These are phyloP conservation scores for Anaeromyces robustus DNA, from an alignment of 192 early-diverging fungal genomes.

Conservation along the genomic window DNA sequence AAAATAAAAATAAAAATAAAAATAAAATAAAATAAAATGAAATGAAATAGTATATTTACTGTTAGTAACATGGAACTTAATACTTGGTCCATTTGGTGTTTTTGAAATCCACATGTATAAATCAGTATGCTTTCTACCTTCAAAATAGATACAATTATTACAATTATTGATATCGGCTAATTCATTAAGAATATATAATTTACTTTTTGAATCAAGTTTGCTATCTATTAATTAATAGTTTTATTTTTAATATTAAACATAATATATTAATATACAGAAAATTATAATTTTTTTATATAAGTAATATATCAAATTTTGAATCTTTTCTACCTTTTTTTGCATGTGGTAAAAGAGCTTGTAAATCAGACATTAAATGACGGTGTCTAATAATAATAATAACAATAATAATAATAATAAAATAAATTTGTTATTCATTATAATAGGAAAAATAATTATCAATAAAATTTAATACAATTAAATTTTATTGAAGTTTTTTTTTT, in stretches of 20 bases:
- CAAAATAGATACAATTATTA: constrained; percentile 96
- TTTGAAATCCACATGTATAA: constrained; percentile 91
- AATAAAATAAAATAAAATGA: neutral
- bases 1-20: neutral
- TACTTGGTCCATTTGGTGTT: constrained; percentile 86
- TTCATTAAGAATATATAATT: constrained; percentile 80
- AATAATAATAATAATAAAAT: too few species aligned
- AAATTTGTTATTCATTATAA: too few species aligned
- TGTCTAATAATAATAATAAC: too few species aligned
- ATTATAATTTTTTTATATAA: too few species aligned
- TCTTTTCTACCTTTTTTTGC: constrained; percentile 59
- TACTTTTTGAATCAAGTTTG: constrained; percentile 84
- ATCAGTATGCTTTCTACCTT: constrained; percentile 80
- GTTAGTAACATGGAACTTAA: constrained; percentile 90
- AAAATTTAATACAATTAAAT: too few species aligned
- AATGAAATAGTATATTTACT: constrained; percentile 22
- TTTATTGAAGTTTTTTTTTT: too few species aligned
- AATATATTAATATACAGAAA: too few species aligned
- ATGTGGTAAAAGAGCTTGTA: constrained; percentile 76
- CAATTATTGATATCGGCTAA: constrained; percentile 92
- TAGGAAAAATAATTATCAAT: too few species aligned
- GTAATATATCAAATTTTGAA: neutral
- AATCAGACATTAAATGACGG: constrained; percentile 82
- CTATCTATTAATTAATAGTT: too few species aligned
- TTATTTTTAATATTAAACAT: too few species aligned